Evolutionary conservation across 2,329 filamentous ascomycete species (phyloP).

Genomic region (Daldinia eschscholtzii): DNA sequence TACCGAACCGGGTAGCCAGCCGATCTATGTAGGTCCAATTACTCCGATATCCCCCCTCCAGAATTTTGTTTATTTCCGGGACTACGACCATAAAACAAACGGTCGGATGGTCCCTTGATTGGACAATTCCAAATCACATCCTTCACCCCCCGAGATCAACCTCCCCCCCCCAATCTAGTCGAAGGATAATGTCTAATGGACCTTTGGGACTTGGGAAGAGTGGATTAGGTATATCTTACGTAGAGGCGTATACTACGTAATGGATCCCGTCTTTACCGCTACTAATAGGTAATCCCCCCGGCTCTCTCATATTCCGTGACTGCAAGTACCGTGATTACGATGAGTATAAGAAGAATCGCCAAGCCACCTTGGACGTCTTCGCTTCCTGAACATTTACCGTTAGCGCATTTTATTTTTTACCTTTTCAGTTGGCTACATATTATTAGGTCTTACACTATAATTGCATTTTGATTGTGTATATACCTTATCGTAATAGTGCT

Average conservation of each 20-base stretch:
- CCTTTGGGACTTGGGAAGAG: too few species aligned
- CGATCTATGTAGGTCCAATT: background rate
- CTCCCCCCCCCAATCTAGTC: background rate
- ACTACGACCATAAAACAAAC: slow-evolving; percentile 14
- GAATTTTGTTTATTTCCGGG: slow-evolving; percentile 27
- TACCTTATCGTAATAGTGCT: background rate
- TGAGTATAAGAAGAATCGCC: slow-evolving; percentile 3
- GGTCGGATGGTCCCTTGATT: slow-evolving; percentile 31
- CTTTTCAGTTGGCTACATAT: background rate
- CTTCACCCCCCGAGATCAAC: background rate
- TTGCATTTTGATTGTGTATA: background rate
- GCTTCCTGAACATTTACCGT: background rate
- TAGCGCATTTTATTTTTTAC: background rate
- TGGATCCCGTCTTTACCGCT: slow-evolving; percentile 12
- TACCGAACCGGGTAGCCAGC: slow-evolving; percentile 25
- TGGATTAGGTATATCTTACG: slow-evolving; percentile 5
- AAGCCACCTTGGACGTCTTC: background rate
- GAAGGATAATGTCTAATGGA: too few species aligned
- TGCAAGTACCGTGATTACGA: background rate
- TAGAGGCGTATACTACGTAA: slow-evolving; percentile 13
- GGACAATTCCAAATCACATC: slow-evolving; percentile 23
- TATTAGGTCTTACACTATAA: slow-evolving; percentile 2
- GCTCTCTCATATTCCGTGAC: background rate
- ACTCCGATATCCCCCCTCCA: background rate
- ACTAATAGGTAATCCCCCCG: slow-evolving; percentile 13